phyloP scores from a whole-genome alignment of 345 rosid genomes.

The Citropsis articulata region DNA sequence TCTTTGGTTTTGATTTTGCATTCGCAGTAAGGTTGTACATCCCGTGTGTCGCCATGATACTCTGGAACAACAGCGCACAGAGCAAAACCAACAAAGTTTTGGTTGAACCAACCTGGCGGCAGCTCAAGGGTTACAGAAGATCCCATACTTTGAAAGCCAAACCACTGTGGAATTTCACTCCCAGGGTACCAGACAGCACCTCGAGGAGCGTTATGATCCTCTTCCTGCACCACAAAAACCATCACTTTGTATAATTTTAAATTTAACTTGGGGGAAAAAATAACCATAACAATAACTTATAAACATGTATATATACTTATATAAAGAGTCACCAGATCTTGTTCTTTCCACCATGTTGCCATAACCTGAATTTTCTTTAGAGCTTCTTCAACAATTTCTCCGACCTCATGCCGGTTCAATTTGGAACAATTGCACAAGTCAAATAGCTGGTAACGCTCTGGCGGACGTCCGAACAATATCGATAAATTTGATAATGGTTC shows the following conservation, averaged over 20 bases:
- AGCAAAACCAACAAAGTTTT: neutral
- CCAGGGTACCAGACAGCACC: neutral
- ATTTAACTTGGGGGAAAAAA: neutral
- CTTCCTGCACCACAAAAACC: neutral
- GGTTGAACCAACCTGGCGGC: neutral
- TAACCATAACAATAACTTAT: too few relatives aligned
- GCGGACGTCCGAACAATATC: fast-evolving
- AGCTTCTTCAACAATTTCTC: too few relatives aligned
- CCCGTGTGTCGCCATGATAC: neutral
- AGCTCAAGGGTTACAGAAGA: neutral
- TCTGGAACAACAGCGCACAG: neutral
- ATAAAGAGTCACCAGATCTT: too few relatives aligned
- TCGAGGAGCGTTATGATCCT: neutral
- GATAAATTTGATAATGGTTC: neutral
- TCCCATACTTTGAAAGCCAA: neutral
- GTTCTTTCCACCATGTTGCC: too few relatives aligned
- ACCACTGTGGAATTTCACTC: neutral
- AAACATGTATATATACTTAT: too few relatives aligned
- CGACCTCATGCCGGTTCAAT: too few relatives aligned
- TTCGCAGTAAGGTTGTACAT: too few relatives aligned
- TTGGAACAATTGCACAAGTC: too few relatives aligned
- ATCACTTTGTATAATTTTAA: neutral
- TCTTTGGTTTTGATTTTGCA: neutral
- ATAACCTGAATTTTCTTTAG: too few relatives aligned
- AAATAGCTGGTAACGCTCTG: fast-evolving